phyloP scores from a whole-genome alignment of 2,329 filamentous ascomycete genomes.

The Neoarthrinium moseri region DNA sequence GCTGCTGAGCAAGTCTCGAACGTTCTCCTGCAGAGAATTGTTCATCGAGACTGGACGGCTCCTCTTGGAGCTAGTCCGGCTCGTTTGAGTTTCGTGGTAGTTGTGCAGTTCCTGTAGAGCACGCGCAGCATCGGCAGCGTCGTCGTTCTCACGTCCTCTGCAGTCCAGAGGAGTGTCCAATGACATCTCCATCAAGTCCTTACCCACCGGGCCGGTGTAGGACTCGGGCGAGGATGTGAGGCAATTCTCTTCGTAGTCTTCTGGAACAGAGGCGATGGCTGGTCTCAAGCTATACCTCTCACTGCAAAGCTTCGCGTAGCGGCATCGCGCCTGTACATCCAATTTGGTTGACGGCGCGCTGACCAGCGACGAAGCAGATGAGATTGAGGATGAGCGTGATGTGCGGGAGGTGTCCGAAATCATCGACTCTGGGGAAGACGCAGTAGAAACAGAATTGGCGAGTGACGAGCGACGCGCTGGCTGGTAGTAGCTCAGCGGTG shows the following conservation, averaged over 20 bases:
- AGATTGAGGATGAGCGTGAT: conserved; percentile 65
- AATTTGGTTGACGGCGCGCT: conserved; percentile 59
- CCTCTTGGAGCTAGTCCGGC: conserved; percentile 52
- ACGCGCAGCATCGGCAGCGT: conserved; percentile 53
- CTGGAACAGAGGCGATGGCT: conserved; percentile 55
- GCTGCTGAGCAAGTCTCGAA: conserved; percentile 57
- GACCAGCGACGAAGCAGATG: conserved; percentile 58
- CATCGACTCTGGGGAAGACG: conserved; percentile 68
- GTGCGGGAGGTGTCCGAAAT: conserved; percentile 61
- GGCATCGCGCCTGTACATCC: conserved; percentile 64
- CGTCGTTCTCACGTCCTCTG: conserved; percentile 48
- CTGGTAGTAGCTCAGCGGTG: conserved; percentile 49
- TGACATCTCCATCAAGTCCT: conserved; percentile 48
- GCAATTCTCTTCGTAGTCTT: conserved; percentile 51
- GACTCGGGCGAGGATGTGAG: conserved; percentile 57
- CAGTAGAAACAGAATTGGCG: conserved; percentile 60
- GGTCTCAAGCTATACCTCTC: conserved; percentile 54
- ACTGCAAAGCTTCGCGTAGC: conserved; percentile 56
- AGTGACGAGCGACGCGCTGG: conserved; percentile 58
- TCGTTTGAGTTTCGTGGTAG: conserved; percentile 28
- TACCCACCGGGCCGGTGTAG: conserved; percentile 52
- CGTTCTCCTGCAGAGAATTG: conserved; percentile 62
- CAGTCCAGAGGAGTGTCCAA: conserved; percentile 46
- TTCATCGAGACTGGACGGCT: conserved; percentile 59
- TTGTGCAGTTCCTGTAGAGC: conserved; percentile 61